Evolutionary conservation across 768 basidiomycete species (phyloP).

Genomic region (Boletus subparvulus): DNA sequence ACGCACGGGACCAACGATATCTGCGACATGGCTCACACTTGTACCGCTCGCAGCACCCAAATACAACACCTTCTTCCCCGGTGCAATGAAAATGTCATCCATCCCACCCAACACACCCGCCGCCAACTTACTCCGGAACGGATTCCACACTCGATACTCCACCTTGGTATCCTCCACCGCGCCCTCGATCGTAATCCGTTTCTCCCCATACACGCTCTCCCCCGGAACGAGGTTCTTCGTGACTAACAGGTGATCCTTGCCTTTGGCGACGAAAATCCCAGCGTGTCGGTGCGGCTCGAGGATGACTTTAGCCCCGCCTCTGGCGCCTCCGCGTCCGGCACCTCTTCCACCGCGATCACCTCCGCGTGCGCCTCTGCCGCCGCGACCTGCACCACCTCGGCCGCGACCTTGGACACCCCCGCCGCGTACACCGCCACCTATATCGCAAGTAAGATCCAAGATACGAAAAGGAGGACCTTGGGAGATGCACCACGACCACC

Average conservation of each 20-base stretch:
- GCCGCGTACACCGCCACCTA: conserved; percentile 17
- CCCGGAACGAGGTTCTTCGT: conserved; percentile 98
- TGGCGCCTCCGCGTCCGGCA: conserved; percentile 68
- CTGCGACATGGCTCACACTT: conserved; percentile 97
- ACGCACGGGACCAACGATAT: conserved; percentile 93
- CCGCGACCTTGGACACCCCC: conserved; percentile 30
- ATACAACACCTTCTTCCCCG: conserved; percentile 95
- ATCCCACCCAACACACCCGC: conserved; percentile 95
- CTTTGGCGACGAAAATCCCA: conserved; percentile 95
- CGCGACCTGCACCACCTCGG: conserved; percentile 38
- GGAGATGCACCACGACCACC: conserved; percentile 38
- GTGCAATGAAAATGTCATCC: conserved; percentile 88
- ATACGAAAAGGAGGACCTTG: neutral
- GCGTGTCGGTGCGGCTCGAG: conserved; percentile 94
- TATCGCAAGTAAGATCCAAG: conserved; percentile 1
- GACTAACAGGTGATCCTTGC: conserved; percentile 95
- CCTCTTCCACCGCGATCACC: conserved; percentile 53
- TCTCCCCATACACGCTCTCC: conserved; percentile 98
- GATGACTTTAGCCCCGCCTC: conserved; percentile 84
- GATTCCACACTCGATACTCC: conserved; percentile 99
- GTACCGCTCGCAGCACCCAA: conserved; percentile 98
- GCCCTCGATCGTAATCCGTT: conserved; percentile 85
- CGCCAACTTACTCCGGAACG: conserved; percentile 94
- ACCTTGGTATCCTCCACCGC: conserved; percentile 79
- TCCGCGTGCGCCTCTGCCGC: conserved; percentile 46